These are phyloP conservation scores for Crithidia thermophila DNA, from an alignment of 208 protist genomes.

Conservation along the genomic window DNA sequence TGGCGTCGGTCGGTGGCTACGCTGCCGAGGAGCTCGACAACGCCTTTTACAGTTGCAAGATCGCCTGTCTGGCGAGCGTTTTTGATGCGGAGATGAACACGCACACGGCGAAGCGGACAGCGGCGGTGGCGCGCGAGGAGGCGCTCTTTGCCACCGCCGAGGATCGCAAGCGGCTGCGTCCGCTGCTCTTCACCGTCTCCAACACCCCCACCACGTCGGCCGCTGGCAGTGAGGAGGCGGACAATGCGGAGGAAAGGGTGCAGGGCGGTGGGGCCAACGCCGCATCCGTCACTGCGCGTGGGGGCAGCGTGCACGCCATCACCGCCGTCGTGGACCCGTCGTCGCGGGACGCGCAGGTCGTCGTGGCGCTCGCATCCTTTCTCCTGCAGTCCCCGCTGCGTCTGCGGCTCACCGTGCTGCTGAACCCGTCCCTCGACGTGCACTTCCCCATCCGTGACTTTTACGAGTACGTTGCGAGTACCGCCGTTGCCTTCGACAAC, in stretches of 20 bases:
- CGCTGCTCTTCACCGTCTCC: constrained; percentile 19
- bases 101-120: neutral
- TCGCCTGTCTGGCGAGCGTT: constrained; percentile 36
- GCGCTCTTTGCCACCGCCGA: neutral
- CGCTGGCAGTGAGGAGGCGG: neutral
- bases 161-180: constrained; percentile 9
- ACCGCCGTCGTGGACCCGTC: constrained; percentile 92
- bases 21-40: constrained; percentile 35
- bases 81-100: constrained; percentile 1
- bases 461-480: constrained; percentile 89
- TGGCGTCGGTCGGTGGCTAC: constrained; percentile 21
- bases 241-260: neutral
- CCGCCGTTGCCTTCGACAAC: constrained; percentile 71
- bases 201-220: neutral
- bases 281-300: neutral
- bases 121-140: constrained; percentile 10
- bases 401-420: constrained; percentile 60
- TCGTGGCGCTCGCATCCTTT: constrained; percentile 82
- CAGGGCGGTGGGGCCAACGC: constrained; percentile 5
- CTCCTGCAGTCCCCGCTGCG: constrained; percentile 45
- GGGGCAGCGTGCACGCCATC: constrained; percentile 34
- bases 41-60: constrained; percentile 46
- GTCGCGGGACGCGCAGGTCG: constrained; percentile 74
- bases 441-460: constrained; percentile 89
- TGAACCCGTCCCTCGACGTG: constrained; percentile 71